Base-by-base conservation (phyloP, 257 asterid species). In the Thymus mandschuricus region DNA sequence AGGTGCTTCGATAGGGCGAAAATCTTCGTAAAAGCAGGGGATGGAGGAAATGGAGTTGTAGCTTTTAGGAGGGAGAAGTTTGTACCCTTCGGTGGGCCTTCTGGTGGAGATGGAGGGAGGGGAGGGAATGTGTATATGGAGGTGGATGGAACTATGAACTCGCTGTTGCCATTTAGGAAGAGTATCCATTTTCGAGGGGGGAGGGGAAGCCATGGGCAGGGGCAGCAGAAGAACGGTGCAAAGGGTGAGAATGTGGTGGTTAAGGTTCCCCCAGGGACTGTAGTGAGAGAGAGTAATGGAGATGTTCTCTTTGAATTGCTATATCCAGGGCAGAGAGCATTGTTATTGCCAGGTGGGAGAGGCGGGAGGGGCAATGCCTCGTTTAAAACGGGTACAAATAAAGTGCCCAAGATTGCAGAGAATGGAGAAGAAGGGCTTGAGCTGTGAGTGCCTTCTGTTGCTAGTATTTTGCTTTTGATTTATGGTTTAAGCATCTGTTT, bases 71-170 rank as follows among this genome's bases (percentile, higher is more conserved):
- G 99, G 79, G 99, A 95, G 87, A 95, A 89, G 82, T 95, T 73
- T 72, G 96, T 95, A 29, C 99, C 99, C 0, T 77, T 85, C 4
- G 98, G 99, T 63, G 99, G 99, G 60, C 99, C 98, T 2, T 87
- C 98, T 2, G 98, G 99, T 2, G 99, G 98, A 49, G 97, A 91
- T 81, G 99, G 99, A 46, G 98, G 98, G 62, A 88, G 93, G 79
- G 99, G 99, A 60, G 97, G 99, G 13, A 82, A 87, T 78, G 90
- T 91, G 79, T 89, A 88, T 43, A 73, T 91, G 72, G 88, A 84
- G 80, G 98, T 89, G 21, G 98, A 92, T 59, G 80, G 80, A 41
- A 77, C 98, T 3, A 83, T 91, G 98, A 95, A 95, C 69, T 91
- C 99, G 1, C 66, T 95, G 74, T 71, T 95, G 79, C 88, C 99